Evolutionary conservation across 495 filamentous ascomycete species (phyloP).

Genomic region (Jackrogersella minutella): DNA sequence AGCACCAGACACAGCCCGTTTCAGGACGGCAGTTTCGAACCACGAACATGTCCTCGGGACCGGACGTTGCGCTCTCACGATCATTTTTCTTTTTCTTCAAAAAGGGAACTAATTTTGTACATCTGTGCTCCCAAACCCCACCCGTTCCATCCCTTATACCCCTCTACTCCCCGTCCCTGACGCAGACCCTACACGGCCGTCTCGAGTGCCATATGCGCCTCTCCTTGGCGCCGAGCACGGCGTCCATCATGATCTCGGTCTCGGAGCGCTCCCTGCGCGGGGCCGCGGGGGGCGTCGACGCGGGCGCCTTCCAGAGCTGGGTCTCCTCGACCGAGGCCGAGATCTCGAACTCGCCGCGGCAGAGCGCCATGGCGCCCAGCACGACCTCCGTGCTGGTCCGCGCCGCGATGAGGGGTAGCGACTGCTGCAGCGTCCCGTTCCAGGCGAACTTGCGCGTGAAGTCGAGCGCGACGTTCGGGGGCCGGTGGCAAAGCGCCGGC

Average conservation of each 20-base stretch:
- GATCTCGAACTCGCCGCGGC: slow-evolving; percentile 83
- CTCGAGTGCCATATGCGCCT: slow-evolving; percentile 77
- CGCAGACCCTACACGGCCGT: slow-evolving; percentile 69
- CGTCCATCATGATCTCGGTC: slow-evolving; percentile 56
- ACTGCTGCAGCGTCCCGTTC: slow-evolving; percentile 83
- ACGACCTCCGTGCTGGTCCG: slow-evolving; percentile 62
- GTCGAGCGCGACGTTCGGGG: slow-evolving; percentile 78
- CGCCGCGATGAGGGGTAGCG: slow-evolving; percentile 66
- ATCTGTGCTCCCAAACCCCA: neutral
- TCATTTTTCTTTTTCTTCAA: no score
- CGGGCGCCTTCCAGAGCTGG: slow-evolving; percentile 48
- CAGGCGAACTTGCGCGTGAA: slow-evolving; percentile 83
- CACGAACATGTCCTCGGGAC: no score
- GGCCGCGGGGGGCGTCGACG: slow-evolving; percentile 10
- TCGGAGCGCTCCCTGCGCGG: slow-evolving; percentile 31
- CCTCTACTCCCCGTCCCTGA: no score
- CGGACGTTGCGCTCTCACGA: no score
- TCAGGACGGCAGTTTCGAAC: no score
- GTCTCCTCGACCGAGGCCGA: slow-evolving; percentile 84
- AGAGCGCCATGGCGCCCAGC: slow-evolving; percentile 74
- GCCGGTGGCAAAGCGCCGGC: slow-evolving; percentile 76
- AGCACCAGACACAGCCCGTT: no score
- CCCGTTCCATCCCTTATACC: slow-evolving; percentile 39
- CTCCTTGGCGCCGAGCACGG: slow-evolving; percentile 64
- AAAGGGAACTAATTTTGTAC: no score